Base-by-base conservation (phyloP, 176 grass and related monocot genomes). In the Eremochloa ophiuroides region DNA sequence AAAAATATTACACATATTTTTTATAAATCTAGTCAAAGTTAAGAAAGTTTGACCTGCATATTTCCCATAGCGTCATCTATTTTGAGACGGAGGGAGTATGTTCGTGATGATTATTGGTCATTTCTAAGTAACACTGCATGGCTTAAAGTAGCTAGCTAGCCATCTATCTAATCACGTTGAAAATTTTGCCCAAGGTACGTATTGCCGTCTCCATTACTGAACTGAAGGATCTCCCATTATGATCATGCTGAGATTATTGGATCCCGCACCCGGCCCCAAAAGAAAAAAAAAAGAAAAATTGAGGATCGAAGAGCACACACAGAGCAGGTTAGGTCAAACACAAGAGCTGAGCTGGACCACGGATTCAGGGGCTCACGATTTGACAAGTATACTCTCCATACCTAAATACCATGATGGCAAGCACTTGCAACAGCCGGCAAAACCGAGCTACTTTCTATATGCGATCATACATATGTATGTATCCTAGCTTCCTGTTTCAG, bases 201-300 rank as follows among this genome's bases (percentile, higher is more conserved):
- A 0, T 50, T 89, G 65, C 66, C 73, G 73, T 77, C 71, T 72
- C 73, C 72, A 71, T 72, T 80, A 85, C 80, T 78, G n/a, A 89
- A 73, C 23, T 26, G 55, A 35, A 89, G 78, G 73, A 73, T 81
- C 43, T 66, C 66, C 78, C 73, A 71, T 27, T 61, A 76, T 76
- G 40, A 28, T 13, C 42, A 71, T 64, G 64, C 81, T 89, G 42
- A 85, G 87, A 85, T 89, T 69, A 55, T 56, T 85, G 82, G 64
- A 70, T 64, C 87, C 48, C 18, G 11, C 40, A 2, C 7, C 2
- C 22, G 3, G 3, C n/a, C 1, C 1, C 8, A 3, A 0, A 37
- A 7, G 0, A 12, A 12, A 12, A 47, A 47, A 47, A 47, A 47
- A 17, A 6, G n/a, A 48, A 42, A 60, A 50, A 80, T 70, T 68